Percentiles rank a stretch among this genome's conserved stretches.
Conservation (phyloP, 345 rosid species). For the Schrenkiella parvula region DNA sequence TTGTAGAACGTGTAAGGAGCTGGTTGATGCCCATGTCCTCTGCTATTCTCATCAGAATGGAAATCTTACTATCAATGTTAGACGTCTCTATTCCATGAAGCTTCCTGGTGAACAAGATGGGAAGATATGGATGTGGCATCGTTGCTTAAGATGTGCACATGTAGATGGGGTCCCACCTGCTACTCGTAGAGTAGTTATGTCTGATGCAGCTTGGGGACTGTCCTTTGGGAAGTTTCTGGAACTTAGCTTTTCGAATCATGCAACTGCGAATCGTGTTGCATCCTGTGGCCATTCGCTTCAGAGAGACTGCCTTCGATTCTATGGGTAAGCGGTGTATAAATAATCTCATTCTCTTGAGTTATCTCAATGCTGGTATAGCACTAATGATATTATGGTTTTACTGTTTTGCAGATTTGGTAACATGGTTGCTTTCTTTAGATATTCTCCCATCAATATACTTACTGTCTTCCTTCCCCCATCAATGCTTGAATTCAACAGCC, state of each 20-base stretch:
- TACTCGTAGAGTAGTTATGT: conserved; percentile 93
- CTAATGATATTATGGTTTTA: background rate
- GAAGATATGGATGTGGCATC: conserved; percentile 99
- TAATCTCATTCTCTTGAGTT: background rate
- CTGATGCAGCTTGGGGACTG: conserved; percentile 99
- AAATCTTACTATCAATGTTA: conserved; percentile 88
- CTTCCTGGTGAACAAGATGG: conserved; percentile 93
- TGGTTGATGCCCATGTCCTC: conserved; percentile 80
- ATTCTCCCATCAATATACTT: conserved; percentile 87
- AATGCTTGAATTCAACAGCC: conserved; percentile 61
- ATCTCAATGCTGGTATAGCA: background rate
- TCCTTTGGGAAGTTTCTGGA: conserved; percentile 98
- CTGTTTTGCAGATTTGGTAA: conserved; percentile 66
- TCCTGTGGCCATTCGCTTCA: conserved; percentile 98
- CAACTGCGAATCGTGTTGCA: conserved; percentile 97
- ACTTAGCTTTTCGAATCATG: conserved; percentile 94
- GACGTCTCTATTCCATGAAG: conserved; percentile 56
- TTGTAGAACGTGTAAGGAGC: conserved; percentile 74
- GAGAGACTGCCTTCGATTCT: conserved; percentile 93
- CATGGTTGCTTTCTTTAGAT: conserved; percentile 97
- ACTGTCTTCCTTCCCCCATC: conserved; percentile 76
- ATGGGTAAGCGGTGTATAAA: conserved; percentile 53
- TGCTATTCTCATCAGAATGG: conserved; percentile 98
- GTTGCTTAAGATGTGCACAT: conserved; percentile 85
- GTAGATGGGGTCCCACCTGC: conserved; percentile 93